Conservation (phyloP, 768 basidiomycete species). For the Suillus hirtellus region DNA sequence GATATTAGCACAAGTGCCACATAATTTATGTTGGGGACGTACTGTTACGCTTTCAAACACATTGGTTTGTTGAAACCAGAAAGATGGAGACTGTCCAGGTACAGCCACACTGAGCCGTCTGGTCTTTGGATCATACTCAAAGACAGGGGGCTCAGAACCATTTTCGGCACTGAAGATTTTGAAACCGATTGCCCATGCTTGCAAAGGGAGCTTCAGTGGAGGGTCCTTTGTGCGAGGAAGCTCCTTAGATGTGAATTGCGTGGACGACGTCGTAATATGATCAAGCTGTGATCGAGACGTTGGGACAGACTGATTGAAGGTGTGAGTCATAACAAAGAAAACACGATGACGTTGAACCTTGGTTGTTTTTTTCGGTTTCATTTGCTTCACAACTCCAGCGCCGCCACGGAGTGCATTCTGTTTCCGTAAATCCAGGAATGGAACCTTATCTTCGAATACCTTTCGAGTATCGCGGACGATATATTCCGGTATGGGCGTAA, state of each 20-base stretch:
- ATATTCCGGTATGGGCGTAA: slow-evolving; percentile 8
- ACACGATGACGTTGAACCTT: slow-evolving; percentile 10
- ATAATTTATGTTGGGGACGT: neutral
- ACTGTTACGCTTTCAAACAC: neutral
- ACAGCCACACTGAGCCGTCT: neutral
- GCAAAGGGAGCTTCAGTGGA: slow-evolving; percentile 20
- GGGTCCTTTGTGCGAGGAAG: slow-evolving; percentile 9
- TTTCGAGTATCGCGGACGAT: slow-evolving; percentile 16
- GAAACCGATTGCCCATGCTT: slow-evolving; percentile 30
- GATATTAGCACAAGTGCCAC: slow-evolving; percentile 1
- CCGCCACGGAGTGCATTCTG: neutral
- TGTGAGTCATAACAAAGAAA: neutral
- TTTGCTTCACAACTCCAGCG: slow-evolving; percentile 13
- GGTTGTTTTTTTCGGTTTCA: slow-evolving; percentile 30
- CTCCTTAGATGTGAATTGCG: slow-evolving; percentile 18
- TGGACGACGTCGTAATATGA: slow-evolving; percentile 29
- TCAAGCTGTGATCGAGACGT: slow-evolving; percentile 15
- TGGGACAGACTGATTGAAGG: neutral
- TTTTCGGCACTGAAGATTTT: slow-evolving; percentile 8
- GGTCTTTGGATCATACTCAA: neutral
- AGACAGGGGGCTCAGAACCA: neutral
- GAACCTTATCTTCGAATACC: slow-evolving; percentile 14
- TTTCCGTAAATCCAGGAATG: slow-evolving; percentile 13
- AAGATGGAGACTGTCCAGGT: neutral
- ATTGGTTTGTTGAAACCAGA: neutral